phyloP scores from a whole-genome alignment of 2,329 filamentous ascomycete species.

The Paraphoma chrysanthemicola region DNA sequence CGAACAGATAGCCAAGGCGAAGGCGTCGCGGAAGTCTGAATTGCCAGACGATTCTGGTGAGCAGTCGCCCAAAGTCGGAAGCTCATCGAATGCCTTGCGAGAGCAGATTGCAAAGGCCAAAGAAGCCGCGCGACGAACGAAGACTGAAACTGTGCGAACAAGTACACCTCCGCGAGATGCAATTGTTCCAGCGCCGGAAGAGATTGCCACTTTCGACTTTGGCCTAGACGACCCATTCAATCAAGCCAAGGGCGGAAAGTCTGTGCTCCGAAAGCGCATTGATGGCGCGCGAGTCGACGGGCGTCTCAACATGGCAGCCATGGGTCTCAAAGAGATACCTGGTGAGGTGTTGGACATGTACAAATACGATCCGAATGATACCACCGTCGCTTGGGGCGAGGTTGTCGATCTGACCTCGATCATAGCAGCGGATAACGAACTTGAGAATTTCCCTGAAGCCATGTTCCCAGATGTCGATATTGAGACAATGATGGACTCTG shows the following conservation, averaged over 20 bases:
- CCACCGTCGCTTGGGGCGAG: conserved; percentile 81
- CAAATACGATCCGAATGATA: conserved; percentile 70
- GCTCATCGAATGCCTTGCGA: conserved; percentile 80
- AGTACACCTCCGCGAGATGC: conserved; percentile 39
- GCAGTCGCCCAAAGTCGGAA: conserved; percentile 54
- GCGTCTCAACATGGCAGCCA: conserved; percentile 84
- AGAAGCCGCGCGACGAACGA: conserved; percentile 65
- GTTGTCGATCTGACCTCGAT: conserved; percentile 86
- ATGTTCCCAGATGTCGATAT: conserved; percentile 76
- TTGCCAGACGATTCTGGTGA: conserved; percentile 8
- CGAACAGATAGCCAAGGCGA: conserved; percentile 92
- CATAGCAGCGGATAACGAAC: conserved; percentile 87
- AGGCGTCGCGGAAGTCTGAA: conserved; percentile 69
- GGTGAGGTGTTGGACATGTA: conserved; percentile 90
- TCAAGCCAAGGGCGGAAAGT: conserved; percentile 67
- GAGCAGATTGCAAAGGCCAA: conserved; percentile 95
- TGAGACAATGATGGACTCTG: conserved; percentile 65
- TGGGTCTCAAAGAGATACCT: conserved; percentile 81
- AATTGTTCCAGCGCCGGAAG: conserved; percentile 39
- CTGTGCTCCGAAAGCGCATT: conserved; percentile 76
- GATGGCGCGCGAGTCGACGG: conserved; percentile 77
- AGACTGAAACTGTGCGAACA: conserved; percentile 28
- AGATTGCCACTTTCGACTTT: conserved; percentile 61
- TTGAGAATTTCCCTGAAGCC: conserved; percentile 74
- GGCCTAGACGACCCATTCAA: conserved; percentile 76